phyloP scores from a whole-genome alignment of 345 rosid genomes.

The Camelina neglecta region DNA sequence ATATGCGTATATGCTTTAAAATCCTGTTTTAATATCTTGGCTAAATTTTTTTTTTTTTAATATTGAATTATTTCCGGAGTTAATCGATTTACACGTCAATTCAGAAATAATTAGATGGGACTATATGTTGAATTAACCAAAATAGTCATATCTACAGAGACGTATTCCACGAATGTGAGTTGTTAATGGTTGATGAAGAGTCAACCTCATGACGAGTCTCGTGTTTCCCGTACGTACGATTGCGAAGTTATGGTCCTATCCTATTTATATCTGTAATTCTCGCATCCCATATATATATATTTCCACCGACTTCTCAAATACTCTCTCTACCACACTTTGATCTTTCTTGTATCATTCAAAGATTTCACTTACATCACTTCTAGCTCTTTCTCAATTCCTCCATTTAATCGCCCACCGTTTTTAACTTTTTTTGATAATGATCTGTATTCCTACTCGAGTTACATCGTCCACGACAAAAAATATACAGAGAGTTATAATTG shows the following conservation, averaged over 20 bases:
- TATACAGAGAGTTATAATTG: conserved; percentile 23
- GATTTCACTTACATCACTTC: conserved; percentile 44
- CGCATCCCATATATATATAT: neutral
- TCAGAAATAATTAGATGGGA: conserved; percentile 21
- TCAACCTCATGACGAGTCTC: conserved; percentile 42
- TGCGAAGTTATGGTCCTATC: conserved; percentile 35
- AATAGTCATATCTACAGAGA: conserved; percentile 34
- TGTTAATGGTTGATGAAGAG: conserved; percentile 43
- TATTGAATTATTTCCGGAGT: neutral
- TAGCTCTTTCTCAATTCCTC: neutral
- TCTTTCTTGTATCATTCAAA: conserved; percentile 41
- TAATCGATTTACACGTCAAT: neutral
- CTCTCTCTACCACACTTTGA: conserved; percentile 44
- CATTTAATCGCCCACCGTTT: conserved; percentile 34
- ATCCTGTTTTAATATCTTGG: neutral
- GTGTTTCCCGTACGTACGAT: conserved; percentile 43
- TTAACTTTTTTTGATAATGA: neutral
- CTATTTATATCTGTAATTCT: neutral
- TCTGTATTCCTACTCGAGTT: conserved; percentile 32
- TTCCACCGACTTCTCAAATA: conserved; percentile 44
- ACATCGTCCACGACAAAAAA: conserved; percentile 34
- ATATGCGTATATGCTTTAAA: neutral
- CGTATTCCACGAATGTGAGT: conserved; percentile 42
- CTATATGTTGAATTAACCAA: conserved; percentile 1
- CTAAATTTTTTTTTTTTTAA: neutral